Conservation (phyloP, 192 early-diverging fungal species). For the Backusella circina region DNA sequence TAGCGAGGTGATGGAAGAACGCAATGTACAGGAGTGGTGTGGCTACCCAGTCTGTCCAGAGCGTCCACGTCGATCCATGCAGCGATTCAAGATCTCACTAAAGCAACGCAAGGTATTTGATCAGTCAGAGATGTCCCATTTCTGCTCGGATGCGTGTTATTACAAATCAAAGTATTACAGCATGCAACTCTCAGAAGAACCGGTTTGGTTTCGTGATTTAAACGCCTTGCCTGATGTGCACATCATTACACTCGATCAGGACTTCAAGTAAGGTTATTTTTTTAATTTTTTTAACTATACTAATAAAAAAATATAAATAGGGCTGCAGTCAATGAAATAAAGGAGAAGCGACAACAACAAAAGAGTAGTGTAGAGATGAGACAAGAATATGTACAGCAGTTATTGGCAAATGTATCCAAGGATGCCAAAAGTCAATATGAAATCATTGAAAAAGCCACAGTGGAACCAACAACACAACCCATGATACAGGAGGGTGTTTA, state of each 20-base stretch:
- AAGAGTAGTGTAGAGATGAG: not conserved
- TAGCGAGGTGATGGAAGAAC: slow-evolving; percentile 69
- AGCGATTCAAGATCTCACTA: slow-evolving; percentile 65
- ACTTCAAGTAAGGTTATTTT: slow-evolving; percentile 36
- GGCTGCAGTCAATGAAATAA: slow-evolving; percentile 6
- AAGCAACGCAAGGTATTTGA: slow-evolving; percentile 76
- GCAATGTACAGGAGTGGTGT: slow-evolving; percentile 63
- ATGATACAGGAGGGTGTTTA: slow-evolving; percentile 1
- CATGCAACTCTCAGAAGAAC: slow-evolving; percentile 71
- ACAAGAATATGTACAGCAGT: slow-evolving; percentile 21
- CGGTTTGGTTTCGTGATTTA: slow-evolving; percentile 61
- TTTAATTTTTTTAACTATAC: too few species aligned
- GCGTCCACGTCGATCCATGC: slow-evolving; percentile 38
- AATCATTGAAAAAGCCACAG: slow-evolving; percentile 20
- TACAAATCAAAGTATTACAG: slow-evolving; percentile 66
- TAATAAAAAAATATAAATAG: too few species aligned
- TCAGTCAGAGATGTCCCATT: slow-evolving; percentile 59
- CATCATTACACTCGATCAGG: slow-evolving; percentile 19
- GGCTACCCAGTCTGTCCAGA: slow-evolving; percentile 80
- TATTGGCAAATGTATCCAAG: slow-evolving; percentile 7
- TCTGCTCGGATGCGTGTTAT: slow-evolving; percentile 70
- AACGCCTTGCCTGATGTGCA: slow-evolving; percentile 3
- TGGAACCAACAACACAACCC: not conserved
- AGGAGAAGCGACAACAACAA: slow-evolving; percentile 3
- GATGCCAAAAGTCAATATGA: not conserved